Conservation (phyloP, 129 eudicot species). For the Kitagawia praeruptora region DNA sequence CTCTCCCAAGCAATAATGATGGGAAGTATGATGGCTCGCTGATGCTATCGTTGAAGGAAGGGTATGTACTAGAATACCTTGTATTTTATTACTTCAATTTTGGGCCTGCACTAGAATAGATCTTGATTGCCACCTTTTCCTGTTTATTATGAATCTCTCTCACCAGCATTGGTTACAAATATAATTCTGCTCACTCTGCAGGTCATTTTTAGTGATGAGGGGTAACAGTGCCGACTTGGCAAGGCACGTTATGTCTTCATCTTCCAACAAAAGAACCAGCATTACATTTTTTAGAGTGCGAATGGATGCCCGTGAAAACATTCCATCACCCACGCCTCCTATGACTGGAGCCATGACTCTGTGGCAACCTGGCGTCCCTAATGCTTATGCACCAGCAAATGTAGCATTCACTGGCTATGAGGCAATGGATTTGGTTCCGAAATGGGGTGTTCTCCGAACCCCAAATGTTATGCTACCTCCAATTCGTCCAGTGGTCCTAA, state of each 20-base stretch:
- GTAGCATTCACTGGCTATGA: constrained; percentile 30
- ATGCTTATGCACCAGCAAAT: constrained; percentile 32
- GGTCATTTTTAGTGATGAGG: constrained; percentile 78
- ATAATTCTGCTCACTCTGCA: constrained; percentile 15
- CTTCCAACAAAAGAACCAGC: constrained; percentile 57
- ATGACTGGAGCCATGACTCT: constrained; percentile 48
- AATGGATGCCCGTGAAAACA: constrained; percentile 22
- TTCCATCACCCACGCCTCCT: constrained; percentile 24
- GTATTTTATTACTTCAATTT: neutral
- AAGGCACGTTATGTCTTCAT: constrained; percentile 81
- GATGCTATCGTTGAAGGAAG: constrained; percentile 70
- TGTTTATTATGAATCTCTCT: too few species aligned
- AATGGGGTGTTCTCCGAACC: constrained; percentile 62
- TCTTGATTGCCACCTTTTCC: neutral
- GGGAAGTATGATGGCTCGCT: constrained; percentile 88
- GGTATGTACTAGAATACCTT: constrained; percentile 34
- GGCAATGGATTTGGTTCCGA: constrained; percentile 47
- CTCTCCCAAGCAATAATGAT: constrained; percentile 57
- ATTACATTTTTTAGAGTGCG: constrained; percentile 74
- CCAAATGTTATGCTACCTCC: constrained; percentile 76
- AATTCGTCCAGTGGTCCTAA: constrained; percentile 51
- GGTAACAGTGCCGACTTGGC: constrained; percentile 81
- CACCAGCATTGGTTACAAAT: neutral
- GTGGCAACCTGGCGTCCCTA: constrained; percentile 71
- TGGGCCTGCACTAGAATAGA: neutral